Conservation (phyloP, 2,329 filamentous ascomycete genomes). For the Ampelomyces quisqualis region DNA sequence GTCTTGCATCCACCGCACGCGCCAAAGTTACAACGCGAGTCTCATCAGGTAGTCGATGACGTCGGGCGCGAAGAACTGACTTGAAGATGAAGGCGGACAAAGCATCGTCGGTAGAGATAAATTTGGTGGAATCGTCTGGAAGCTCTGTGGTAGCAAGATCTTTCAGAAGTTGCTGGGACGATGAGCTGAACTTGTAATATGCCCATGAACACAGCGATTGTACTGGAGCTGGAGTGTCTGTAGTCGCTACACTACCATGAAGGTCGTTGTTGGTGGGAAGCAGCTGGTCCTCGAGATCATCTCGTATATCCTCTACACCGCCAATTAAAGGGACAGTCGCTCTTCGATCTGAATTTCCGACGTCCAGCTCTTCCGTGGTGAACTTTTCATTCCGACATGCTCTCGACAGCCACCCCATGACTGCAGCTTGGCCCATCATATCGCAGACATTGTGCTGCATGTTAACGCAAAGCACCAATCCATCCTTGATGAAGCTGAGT, state of each 20-base stretch:
- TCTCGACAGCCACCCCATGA: conserved; percentile 53
- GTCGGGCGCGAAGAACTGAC: conserved; percentile 46
- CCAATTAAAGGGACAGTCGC: conserved; percentile 45
- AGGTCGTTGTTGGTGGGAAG: conserved; percentile 7
- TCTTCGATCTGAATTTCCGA: conserved; percentile 47
- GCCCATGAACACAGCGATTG: conserved; percentile 44
- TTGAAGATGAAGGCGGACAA: conserved; percentile 57
- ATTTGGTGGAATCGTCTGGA: conserved; percentile 25
- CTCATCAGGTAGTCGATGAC: conserved; percentile 32
- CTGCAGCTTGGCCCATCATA: conserved; percentile 51
- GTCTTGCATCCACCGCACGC: conserved; percentile 54
- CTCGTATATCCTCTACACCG: conserved; percentile 35
- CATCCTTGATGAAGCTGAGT: conserved; percentile 52
- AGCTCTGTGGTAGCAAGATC: conserved; percentile 30
- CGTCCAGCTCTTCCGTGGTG: conserved; percentile 47
- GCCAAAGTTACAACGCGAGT: conserved; percentile 38
- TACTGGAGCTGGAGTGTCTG: neutral
- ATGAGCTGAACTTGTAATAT: conserved; percentile 49
- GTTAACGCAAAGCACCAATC: conserved; percentile 53
- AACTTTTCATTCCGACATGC: conserved; percentile 52
- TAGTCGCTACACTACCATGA: neutral
- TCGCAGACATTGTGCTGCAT: conserved; percentile 56
- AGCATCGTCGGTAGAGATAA: conserved; percentile 57
- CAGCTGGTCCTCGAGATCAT: conserved; percentile 44
- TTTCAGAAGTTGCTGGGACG: conserved; percentile 48